A percentile compares a stretch with the other conserved stretches of the same genome.
Conservation (phyloP, 257 asterid species). For the Dorcoceras hygrometricum region DNA sequence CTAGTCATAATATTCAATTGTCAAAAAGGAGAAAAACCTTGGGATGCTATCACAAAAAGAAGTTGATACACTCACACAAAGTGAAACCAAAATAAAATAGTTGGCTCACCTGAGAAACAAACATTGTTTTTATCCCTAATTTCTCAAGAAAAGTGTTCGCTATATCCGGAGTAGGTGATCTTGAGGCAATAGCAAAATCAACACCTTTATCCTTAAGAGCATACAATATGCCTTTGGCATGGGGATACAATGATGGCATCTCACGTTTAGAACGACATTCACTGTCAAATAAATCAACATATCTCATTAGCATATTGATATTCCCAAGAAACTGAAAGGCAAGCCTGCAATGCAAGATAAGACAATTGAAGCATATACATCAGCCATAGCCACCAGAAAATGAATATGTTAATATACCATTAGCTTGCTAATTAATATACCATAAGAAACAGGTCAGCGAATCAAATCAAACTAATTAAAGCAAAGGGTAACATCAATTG, state of each 20-base stretch:
- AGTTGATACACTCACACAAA: conserved; percentile 12
- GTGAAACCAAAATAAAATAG: background rate
- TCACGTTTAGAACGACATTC: conserved; percentile 66
- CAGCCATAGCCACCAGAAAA: background rate
- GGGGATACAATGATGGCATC: conserved; percentile 50
- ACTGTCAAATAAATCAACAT: conserved; percentile 36
- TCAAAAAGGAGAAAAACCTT: background rate
- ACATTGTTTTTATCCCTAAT: conserved; percentile 70
- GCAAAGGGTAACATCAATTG: background rate
- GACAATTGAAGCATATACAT: background rate
- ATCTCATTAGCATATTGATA: conserved; percentile 7
- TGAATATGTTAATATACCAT: background rate
- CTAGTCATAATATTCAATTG: background rate
- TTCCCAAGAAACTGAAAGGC: conserved; percentile 17
- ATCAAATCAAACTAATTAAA: background rate
- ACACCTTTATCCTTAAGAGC: conserved; percentile 64
- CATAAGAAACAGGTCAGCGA: background rate
- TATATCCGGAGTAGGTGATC: conserved; percentile 78
- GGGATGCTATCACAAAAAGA: background rate
- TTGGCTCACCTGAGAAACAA: conserved; percentile 69
- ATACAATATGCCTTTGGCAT: conserved; percentile 50
- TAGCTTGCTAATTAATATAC: background rate
- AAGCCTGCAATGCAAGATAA: conserved; percentile 2
- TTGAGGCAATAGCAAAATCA: conserved; percentile 55
- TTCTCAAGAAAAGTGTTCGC: conserved; percentile 71